Conservation (phyloP, 148 eudicot species). For the Amaranthus palmeri region DNA sequence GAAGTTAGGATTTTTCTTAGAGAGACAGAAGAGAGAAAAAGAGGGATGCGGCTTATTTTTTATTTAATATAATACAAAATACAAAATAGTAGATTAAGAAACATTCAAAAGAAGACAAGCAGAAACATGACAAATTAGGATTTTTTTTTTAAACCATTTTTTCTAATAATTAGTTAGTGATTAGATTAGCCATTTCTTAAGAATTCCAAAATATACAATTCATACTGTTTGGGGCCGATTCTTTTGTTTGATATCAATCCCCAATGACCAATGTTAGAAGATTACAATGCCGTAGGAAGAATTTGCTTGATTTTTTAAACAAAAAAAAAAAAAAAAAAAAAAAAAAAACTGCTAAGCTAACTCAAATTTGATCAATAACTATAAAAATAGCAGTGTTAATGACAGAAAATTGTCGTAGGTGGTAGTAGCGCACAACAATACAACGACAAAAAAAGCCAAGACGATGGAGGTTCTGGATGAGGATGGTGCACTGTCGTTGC, state of each 20-base stretch:
- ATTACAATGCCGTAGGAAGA: background rate
- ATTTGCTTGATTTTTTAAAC: background rate
- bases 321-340: no score
- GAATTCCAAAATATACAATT: background rate
- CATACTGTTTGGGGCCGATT: background rate
- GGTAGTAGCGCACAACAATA: constrained; percentile 20
- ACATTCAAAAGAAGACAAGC: no score
- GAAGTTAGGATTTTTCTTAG: no score
- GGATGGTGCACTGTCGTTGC: constrained; percentile 11
- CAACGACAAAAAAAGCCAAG: constrained; percentile 12
- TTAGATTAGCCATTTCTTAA: constrained; percentile 3
- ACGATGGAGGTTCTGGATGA: constrained; percentile 6
- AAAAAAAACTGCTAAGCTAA: no score
- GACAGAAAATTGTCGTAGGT: constrained; percentile 13
- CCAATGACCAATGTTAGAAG: background rate
- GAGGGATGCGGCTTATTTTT: no score
- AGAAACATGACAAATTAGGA: no score
- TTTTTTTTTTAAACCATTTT: no score
- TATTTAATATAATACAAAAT: no score
- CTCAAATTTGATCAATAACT: background rate
- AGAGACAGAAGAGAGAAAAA: no score
- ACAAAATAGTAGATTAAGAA: no score
- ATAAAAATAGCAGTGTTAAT: constrained; percentile 15
- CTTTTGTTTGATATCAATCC: background rate
- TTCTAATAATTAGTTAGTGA: background rate